phyloP scores from a whole-genome alignment of 2,329 filamentous ascomycete species.

The Microdochium trichocladiopsis region DNA sequence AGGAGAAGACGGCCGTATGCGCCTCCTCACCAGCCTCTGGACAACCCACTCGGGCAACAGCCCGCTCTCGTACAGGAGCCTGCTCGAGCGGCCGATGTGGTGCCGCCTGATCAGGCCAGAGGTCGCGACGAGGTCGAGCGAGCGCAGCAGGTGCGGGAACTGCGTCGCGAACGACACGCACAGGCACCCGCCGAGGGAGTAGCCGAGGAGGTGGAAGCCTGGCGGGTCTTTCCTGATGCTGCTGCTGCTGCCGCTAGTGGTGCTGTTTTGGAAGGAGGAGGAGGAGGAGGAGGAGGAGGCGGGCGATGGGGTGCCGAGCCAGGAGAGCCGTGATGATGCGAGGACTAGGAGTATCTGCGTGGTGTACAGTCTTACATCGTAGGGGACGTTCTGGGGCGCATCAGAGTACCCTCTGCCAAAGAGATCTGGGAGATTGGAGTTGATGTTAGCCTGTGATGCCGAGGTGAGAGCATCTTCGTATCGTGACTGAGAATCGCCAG shows the following conservation, averaged over 20 bases:
- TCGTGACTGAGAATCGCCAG: too few species aligned
- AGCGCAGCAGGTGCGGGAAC: slow-evolving; percentile 58
- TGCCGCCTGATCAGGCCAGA: slow-evolving; percentile 59
- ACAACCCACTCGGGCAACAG: slow-evolving; percentile 54
- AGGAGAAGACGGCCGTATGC: slow-evolving; percentile 17
- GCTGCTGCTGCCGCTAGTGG: slow-evolving; percentile 8
- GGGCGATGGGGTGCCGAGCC: slow-evolving; percentile 22
- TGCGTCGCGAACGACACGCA: slow-evolving; percentile 61
- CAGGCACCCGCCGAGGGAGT: slow-evolving; percentile 74
- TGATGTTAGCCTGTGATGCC: too few species aligned
- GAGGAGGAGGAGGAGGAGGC: too few species aligned
- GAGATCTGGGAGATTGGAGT: slow-evolving; percentile 41
- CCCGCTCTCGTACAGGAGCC: slow-evolving; percentile 54
- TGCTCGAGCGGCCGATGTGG: slow-evolving; percentile 54
- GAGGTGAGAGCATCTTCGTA: too few species aligned
- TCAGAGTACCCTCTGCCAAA: slow-evolving; percentile 76
- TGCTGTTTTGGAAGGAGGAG: too few species aligned
- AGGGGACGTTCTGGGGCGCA: slow-evolving; percentile 49
- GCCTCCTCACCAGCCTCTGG: slow-evolving; percentile 34
- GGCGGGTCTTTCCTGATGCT: slow-evolving; percentile 27
- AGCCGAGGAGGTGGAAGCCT: slow-evolving; percentile 67
- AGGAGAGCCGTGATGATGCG: slow-evolving; percentile 53
- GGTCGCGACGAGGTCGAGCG: slow-evolving; percentile 60
- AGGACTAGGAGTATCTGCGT: slow-evolving; percentile 59
- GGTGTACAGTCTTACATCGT: slow-evolving; percentile 58